Conservation (phyloP, 2,329 filamentous ascomycete genomes). For the Venturia pyrina region DNA sequence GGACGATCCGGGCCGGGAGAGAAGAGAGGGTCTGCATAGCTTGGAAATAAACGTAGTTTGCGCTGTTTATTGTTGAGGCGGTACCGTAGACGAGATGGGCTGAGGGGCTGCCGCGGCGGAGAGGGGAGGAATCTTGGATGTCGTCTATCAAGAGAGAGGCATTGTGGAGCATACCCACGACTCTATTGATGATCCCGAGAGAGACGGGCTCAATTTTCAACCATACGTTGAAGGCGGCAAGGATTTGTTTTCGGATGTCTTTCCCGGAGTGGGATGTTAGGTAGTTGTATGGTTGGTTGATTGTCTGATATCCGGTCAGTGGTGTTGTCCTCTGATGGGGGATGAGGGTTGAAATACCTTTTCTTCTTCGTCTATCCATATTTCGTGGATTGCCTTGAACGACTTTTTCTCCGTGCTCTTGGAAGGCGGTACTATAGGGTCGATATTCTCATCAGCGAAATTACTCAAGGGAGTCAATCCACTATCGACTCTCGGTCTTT, state of each 20-base stretch:
- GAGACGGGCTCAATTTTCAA: constrained; percentile 60
- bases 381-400: neutral
- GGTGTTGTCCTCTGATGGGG: neutral
- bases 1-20: neutral
- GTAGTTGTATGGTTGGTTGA: constrained; percentile 73
- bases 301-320: constrained; percentile 35
- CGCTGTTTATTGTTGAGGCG: constrained; percentile 42
- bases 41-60: constrained; percentile 39
- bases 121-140: constrained; percentile 38
- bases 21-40: constrained; percentile 33
- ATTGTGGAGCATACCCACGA: constrained; percentile 77
- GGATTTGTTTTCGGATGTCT: constrained; percentile 70
- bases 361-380: neutral
- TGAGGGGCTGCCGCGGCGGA: constrained; percentile 38
- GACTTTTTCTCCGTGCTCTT: neutral
- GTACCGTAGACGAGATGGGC: constrained; percentile 41
- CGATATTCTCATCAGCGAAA: neutral
- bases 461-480: neutral
- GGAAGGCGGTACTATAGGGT: neutral
- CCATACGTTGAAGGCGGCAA: constrained; percentile 72
- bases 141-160: constrained; percentile 59
- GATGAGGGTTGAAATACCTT: neutral
- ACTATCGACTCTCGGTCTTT: neutral
- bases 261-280: constrained; percentile 69
- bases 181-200: constrained; percentile 64